Base-by-base conservation (phyloP, 1,139 yeast species). In the Suhomyces bolitotheri region DNA sequence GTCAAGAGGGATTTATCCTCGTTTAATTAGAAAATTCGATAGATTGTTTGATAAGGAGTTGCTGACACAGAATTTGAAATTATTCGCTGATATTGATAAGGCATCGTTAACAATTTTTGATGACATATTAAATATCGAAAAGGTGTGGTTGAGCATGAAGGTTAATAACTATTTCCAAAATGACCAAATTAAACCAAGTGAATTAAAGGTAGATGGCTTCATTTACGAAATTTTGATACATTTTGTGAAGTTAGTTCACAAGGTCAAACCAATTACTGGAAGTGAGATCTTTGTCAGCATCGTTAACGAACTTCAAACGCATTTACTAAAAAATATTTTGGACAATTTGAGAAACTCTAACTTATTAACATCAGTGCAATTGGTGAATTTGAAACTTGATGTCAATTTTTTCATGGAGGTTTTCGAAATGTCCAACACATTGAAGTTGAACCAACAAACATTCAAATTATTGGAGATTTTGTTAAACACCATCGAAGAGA, bases 31-130 rank as follows among this genome's bases (percentile, higher is more conserved):
- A 7, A 57, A 54, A 33, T 71, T 64, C 39, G 76, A 71, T 42
- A 37, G 36, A 23, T 46, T 64, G 14, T 71, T 64, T 44, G 62
- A 60, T 11, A 69, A 66, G 40, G 58, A 61, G 27, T 59, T 71
- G 40, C 60, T 54, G 44, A 50, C 56, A 17, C 76, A 71, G 41
- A 65, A 67, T 34, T 54, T 71, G 43, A 69, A 66, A 42, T 50
- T 71, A 22, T 69, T 65, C 46, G 63, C 68, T 22, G 74, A 69
- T 44, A 65, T 71, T 27, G 76, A 70, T 37, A 66, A 67, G 40
- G 73, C 71, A 3, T 60, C 61, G 32, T 53, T 65, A 29, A 64
- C 73, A 0, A 66, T 70, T 10, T 58, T 68, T 36, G 75, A 69
- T 33, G 76, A 71, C 46, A 62, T 71, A 17, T 51, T 68, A 20